Conservation (phyloP, 2,329 filamentous ascomycete species). For the Zasmidium citrigriseum region DNA sequence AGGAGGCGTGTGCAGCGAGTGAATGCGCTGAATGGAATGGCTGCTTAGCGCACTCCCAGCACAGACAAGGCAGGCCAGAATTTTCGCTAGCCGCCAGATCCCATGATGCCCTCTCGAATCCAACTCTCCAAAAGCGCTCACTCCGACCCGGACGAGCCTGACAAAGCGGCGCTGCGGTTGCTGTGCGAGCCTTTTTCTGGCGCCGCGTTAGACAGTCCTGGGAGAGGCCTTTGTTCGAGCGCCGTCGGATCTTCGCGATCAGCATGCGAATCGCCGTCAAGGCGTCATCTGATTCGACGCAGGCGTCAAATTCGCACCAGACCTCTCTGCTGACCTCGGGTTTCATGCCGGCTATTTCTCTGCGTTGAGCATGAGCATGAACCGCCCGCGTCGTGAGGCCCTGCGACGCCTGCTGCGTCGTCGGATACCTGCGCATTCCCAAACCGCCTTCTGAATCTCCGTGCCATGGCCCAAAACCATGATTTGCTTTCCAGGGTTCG, state of each 20-base stretch:
- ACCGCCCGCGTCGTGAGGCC: not conserved
- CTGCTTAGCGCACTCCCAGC: not conserved
- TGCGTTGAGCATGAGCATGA: not conserved
- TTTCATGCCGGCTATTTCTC: not conserved
- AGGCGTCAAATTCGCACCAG: not conserved
- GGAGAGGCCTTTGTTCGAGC: not conserved
- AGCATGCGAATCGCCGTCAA: constrained; percentile 1
- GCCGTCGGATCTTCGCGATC: constrained; percentile 6
- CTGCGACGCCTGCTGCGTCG: not conserved
- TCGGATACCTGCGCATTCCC: not conserved
- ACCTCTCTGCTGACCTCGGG: not conserved
- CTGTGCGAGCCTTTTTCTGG: not conserved
- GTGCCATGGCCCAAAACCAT: not conserved
- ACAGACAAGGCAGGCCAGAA: not conserved
- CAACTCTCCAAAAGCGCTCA: not conserved
- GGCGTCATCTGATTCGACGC: not conserved
- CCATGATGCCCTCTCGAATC: not conserved
- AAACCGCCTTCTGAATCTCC: not conserved
- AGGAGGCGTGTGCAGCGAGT: too few relatives aligned
- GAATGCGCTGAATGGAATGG: not conserved
- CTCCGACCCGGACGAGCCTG: not conserved
- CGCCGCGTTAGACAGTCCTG: too few relatives aligned
- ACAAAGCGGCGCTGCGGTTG: not conserved
- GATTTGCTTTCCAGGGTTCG: not conserved
- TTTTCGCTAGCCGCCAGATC: constrained; percentile 1